A percentile compares a stretch with the other conserved stretches of the same genome.
Evolutionary conservation across 441 rosid genomes (phyloP).

Genomic region (Sinapis alba): DNA sequence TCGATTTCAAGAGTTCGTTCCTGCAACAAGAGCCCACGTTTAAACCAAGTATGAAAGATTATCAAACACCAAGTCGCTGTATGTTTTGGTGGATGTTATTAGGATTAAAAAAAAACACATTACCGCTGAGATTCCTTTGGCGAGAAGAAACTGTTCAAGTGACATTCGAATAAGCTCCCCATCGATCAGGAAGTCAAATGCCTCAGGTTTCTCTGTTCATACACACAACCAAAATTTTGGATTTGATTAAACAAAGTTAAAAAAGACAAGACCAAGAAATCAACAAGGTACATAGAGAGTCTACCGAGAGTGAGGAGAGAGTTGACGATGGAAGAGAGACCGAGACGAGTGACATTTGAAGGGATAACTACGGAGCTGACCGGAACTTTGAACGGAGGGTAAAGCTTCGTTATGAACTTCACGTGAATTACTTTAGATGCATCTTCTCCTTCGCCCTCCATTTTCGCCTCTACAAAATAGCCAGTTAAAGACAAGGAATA

Average conservation of each 20-base stretch:
- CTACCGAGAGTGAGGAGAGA: constrained; percentile 66
- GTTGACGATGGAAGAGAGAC: constrained; percentile 87
- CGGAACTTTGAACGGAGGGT: constrained; percentile 61
- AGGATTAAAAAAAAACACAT: neutral
- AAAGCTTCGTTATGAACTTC: constrained; percentile 78
- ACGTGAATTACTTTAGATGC: constrained; percentile 62
- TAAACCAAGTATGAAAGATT: neutral
- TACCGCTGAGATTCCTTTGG: constrained; percentile 93
- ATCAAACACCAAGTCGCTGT: neutral
- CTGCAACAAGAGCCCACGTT: constrained; percentile 42
- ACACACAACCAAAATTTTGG: neutral
- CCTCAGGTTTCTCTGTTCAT: constrained; percentile 62
- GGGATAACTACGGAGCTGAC: constrained; percentile 74
- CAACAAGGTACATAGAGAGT: neutral
- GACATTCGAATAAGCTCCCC: constrained; percentile 95
- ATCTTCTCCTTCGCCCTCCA: constrained; percentile 61
- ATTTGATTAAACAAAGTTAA: neutral
- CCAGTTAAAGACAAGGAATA: constrained; percentile 6
- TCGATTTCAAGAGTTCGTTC: constrained; percentile 93
- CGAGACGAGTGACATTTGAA: constrained; percentile 78
- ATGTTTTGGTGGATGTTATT: neutral
- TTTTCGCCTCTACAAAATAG: constrained; percentile 20
- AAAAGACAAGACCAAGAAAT: neutral
- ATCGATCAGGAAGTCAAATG: constrained; percentile 90
- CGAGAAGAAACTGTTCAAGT: constrained; percentile 80